Evolutionary conservation across 1,139 yeast genomes (phyloP).

Genomic region (Geotrichum bryndzae): DNA sequence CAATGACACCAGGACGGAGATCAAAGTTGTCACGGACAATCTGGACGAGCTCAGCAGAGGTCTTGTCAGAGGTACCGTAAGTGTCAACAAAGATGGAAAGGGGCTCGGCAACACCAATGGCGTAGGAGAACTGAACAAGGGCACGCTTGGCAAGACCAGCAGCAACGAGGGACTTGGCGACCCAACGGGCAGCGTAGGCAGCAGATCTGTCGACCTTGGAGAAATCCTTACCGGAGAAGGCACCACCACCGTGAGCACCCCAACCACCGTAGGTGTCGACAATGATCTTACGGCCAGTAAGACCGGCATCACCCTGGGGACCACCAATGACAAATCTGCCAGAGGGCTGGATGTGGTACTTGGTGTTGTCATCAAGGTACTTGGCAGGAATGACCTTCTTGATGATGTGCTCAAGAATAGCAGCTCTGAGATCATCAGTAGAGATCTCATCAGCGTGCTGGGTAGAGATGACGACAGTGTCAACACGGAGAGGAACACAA

Average conservation of each 20-base stretch:
- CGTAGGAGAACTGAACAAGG: slow-evolving; percentile 96
- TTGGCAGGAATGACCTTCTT: slow-evolving; percentile 89
- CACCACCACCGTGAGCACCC: slow-evolving; percentile 99
- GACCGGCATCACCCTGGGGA: slow-evolving; percentile 99
- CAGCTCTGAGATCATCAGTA: slow-evolving; percentile 81
- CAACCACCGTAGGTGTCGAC: slow-evolving; percentile 99
- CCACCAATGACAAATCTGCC: slow-evolving; percentile 99
- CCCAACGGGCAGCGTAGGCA: slow-evolving; percentile 99
- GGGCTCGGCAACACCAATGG: slow-evolving; percentile 99
- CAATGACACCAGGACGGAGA: slow-evolving; percentile 98
- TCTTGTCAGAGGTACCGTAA: slow-evolving; percentile 90
- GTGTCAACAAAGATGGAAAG: slow-evolving; percentile 95
- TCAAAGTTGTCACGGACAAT: slow-evolving; percentile 93
- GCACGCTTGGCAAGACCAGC: slow-evolving; percentile 97
- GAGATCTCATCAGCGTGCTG: slow-evolving; percentile 96
- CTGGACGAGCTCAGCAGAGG: slow-evolving; percentile 82
- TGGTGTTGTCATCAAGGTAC: slow-evolving; percentile 88
- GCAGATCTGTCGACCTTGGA: slow-evolving; percentile 99
- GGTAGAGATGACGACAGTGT: slow-evolving; percentile 94
- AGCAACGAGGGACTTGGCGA: slow-evolving; percentile 91
- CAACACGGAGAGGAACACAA: slow-evolving; percentile 90
- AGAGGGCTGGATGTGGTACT: slow-evolving; percentile 98
- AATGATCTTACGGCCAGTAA: slow-evolving; percentile 98
- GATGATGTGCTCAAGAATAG: slow-evolving; percentile 71
- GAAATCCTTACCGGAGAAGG: slow-evolving; percentile 99